Evolutionary conservation across 108 stramenopile species (phyloP), one percentile per base, ranked within the genome.

Genomic region (Stephanodiscus minutulus): DNA sequence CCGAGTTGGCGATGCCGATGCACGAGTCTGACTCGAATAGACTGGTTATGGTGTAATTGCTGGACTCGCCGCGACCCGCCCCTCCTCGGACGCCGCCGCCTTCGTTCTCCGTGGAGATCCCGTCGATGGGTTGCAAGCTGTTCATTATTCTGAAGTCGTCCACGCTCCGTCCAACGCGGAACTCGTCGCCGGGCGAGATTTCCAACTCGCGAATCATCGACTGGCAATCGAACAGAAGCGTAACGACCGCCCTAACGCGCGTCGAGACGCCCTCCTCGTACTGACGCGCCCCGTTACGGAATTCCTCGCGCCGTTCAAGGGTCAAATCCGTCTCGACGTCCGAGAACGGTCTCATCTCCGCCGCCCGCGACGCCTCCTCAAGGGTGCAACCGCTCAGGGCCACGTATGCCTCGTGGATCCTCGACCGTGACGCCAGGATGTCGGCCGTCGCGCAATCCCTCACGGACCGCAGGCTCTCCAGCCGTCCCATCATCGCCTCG

Each of bases 191-290:
- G n/a, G 54, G 53, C 28, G 84, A 80, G 53, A 96, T 88, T 10
- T 80, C 71, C 47, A 96, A 77, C 37, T 91, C 92, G 31, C 83
- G 68, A 64, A 94, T 82, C 66, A 96, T 82, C 64, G 81, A 71
- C 66, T 91, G 92, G 66, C 91, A 92, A 69, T 96, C 95, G 12
- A 79, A 72, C 18, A 93, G 55, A 12, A 94, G 70, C 29, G 84
- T 79, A 22, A 92, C 79, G 41, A 96, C 83, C 20, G 89, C 85
- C 18, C 68, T 58, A 7, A 82, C 85, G 50, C 95, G 78, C 15
- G 87, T 83, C 3, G 62, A 57, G 3, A 92, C 73, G 54, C 77
- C 77, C 59, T 90, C 84, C 28, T 91, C 88, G 74, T 86, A 83
- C 72, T 95, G 90, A 36, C 70, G 62, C 36, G 85, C 87, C 62